Evolutionary conservation across 805 yeast genomes (phyloP), one percentile per base, ranked within the genome.

Genomic region (Hyphopichia homilentoma): DNA sequence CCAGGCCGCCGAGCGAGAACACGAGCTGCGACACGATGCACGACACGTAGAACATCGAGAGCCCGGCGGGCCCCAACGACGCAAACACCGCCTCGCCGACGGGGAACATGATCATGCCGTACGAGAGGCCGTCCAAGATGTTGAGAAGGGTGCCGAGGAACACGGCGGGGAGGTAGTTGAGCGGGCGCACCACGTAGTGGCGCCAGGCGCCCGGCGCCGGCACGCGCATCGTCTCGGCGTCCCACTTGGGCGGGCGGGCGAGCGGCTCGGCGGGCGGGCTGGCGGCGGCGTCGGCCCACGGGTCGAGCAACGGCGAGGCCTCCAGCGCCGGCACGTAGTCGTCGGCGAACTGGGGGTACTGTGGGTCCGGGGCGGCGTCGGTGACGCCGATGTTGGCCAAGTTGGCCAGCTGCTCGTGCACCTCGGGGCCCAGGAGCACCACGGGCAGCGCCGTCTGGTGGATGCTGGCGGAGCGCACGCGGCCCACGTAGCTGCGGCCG

Each of bases 41-140:
- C 4, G 95, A 84, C 25, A 90, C 76, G 58, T 93, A 93, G 57
- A 93, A 93, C 93, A 93, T 84, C 2, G 97, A 84, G 25, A 93
- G 55, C 0, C 98, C 98, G 1, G 86, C 75, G 1, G 96, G 86
- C 0, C 93, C 97, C 52, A 93, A 61, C 7, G 73, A 67, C 2
- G 87, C 66, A 51, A 93, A 93, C 0, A 82, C 54, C 1, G 88
- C 74, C 41, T 82, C 88, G 23, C 94, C 82, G 21, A 89, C 73
- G 0, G 98, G 98, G 61, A 93, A 93, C 68, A 93, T 78, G 52
- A 93, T 93, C 97, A 93, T 89, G 30, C 98, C 98, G 55, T 93
- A 93, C 0, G 96, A 86, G 30, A 93, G 68, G 0, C 95, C 98
- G 57, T 93, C 98, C 30, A 93, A 70, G 27, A 93, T 82, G 53